Evolutionary conservation across 1,284 basidiomycete species (phyloP).

Genomic region (Irpex lacteus): DNA sequence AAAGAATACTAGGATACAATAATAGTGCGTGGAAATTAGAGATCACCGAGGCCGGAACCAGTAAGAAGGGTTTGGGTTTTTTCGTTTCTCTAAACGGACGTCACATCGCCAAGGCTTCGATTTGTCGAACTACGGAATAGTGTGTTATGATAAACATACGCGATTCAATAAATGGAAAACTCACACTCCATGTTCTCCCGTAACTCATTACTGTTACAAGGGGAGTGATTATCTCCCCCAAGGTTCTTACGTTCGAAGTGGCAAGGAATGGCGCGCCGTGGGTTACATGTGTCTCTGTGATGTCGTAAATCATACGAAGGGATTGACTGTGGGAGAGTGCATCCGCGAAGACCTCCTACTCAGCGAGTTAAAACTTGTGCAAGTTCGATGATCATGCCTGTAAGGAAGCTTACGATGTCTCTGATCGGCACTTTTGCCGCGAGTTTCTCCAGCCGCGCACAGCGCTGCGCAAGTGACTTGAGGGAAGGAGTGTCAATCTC

Average conservation of each 20-base stretch:
- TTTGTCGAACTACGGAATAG: constrained; percentile 15
- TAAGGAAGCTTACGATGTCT: constrained; percentile 41
- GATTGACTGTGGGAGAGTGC: constrained; percentile 38
- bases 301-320: constrained; percentile 48
- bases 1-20: neutral
- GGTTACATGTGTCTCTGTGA: constrained; percentile 39
- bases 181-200: constrained; percentile 57
- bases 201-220: constrained; percentile 50
- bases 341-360: constrained; percentile 25
- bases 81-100: constrained; percentile 21
- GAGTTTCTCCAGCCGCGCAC: constrained; percentile 46
- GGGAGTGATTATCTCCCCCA: constrained; percentile 41
- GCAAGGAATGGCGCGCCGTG: constrained; percentile 44
- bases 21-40: neutral
- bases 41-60: constrained; percentile 27
- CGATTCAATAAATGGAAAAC: constrained; percentile 11
- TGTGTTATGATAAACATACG: neutral
- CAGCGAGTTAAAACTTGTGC: neutral
- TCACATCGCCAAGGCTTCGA: constrained; percentile 10
- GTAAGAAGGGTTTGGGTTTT: constrained; percentile 18
- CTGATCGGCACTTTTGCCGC: constrained; percentile 48
- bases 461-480: constrained; percentile 39
- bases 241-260: constrained; percentile 36
- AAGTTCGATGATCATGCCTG: no score
- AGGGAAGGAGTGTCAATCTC: constrained; percentile 37